Evolutionary conservation across 2,329 filamentous ascomycete species (phyloP).

Genomic region (Colletotrichum sp.): DNA sequence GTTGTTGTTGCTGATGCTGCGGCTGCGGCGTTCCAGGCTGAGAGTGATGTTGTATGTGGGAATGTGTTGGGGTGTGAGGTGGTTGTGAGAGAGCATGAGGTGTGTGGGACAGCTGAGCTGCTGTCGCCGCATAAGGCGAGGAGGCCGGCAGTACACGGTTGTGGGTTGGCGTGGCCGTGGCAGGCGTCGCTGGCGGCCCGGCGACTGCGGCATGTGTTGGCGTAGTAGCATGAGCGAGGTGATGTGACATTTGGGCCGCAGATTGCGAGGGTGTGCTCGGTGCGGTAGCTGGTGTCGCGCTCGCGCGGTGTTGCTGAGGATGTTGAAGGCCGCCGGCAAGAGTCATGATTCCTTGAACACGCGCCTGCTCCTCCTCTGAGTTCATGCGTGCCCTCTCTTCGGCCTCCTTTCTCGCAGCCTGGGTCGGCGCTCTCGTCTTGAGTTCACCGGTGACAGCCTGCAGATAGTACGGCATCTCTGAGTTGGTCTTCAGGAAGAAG

Average conservation of each 20-base stretch:
- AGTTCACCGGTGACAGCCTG: conserved; percentile 89
- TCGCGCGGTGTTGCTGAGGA: conserved; percentile 14
- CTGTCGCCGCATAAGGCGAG: conserved; percentile 13
- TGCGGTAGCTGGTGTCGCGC: conserved; percentile 4
- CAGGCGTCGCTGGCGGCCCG: conserved; percentile 1
- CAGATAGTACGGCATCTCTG: conserved; percentile 87
- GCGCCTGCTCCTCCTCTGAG: conserved; percentile 63
- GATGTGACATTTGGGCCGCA: conserved; percentile 12
- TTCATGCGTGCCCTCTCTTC: conserved; percentile 65
- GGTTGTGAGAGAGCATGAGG: conserved; percentile 5
- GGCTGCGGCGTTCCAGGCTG: conserved; percentile 16
- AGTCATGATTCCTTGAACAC: conserved; percentile 64
- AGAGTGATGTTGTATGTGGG: conserved; percentile 9
- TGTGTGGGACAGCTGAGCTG: conserved; percentile 13
- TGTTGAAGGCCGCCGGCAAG: conserved; percentile 55
- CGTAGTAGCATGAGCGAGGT: conserved; percentile 8
- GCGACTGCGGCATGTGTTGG: conserved; percentile 5
- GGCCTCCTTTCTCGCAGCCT: conserved; percentile 71
- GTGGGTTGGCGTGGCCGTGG: neutral
- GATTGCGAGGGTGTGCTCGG: conserved; percentile 9
- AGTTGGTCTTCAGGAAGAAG: conserved; percentile 90
- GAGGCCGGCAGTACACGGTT: neutral
- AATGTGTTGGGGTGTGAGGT: conserved; percentile 9
- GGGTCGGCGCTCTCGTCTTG: conserved; percentile 80
- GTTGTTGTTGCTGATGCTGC: conserved; percentile 13